A percentile compares a stretch with the other conserved stretches of the same genome.
phyloP scores from a whole-genome alignment of 805 yeast genomes.

The Starmerella apicola region DNA sequence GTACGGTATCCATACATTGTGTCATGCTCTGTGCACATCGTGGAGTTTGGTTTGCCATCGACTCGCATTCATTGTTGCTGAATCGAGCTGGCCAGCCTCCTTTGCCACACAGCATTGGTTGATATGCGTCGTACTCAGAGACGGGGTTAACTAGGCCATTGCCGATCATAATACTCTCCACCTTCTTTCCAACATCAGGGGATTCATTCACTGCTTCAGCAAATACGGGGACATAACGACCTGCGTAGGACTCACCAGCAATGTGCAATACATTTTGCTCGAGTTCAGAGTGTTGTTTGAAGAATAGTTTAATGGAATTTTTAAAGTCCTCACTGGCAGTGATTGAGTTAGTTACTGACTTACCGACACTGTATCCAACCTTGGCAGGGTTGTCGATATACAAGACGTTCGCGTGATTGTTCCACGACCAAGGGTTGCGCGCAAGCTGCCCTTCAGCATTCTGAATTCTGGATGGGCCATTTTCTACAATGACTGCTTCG shows the following conservation, averaged over 20 bases:
- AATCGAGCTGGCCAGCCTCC: conserved; percentile 48
- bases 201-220: conserved; percentile 41
- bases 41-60: conserved; percentile 7
- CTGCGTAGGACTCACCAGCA: conserved; percentile 90
- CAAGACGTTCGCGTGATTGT: conserved; percentile 75
- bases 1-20: conserved; percentile 11
- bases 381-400: conserved; percentile 90
- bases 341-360: conserved; percentile 43
- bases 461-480: conserved; percentile 74
- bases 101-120: conserved; percentile 88
- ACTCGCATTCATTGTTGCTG: conserved; percentile 9
- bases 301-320: conserved; percentile 72
- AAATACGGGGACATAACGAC: conserved; percentile 83
- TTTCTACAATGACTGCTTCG: conserved; percentile 80
- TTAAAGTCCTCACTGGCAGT: conserved; percentile 83
- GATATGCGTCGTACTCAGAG: conserved; percentile 63
- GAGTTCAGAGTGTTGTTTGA: conserved; percentile 69
- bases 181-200: conserved; percentile 43
- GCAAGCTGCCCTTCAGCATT: conserved; percentile 48
- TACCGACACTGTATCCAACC: conserved; percentile 81
- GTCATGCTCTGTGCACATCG: conserved; percentile 10
- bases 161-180: conserved; percentile 76
- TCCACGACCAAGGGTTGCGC: conserved; percentile 81
- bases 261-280: conserved; percentile 54
- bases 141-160: conserved; percentile 85